These are phyloP conservation scores for Barnettozyma botsteinii DNA, from an alignment of 805 yeast species.

Conservation along the genomic window DNA sequence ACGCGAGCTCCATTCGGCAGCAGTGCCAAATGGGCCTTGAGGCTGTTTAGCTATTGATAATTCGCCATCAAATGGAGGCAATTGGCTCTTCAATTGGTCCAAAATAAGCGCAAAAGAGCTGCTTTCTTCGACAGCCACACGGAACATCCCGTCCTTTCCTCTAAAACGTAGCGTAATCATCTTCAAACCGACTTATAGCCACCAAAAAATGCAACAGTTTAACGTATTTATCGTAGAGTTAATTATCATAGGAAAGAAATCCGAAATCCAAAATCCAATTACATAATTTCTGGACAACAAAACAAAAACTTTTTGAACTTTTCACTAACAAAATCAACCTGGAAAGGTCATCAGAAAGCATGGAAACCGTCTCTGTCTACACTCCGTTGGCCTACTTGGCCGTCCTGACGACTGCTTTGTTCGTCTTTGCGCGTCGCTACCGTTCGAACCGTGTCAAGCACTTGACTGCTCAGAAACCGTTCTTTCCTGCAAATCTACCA, in stretches of 20 bases:
- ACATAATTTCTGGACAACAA: too few species aligned
- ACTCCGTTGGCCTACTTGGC: slow-evolving; percentile 77
- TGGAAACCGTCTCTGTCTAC: slow-evolving; percentile 39
- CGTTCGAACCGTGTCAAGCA: slow-evolving; percentile 48
- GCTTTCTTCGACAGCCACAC: slow-evolving; percentile 47
- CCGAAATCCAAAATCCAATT: too few species aligned
- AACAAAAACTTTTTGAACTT: too few species aligned
- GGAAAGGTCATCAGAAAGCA: too few species aligned
- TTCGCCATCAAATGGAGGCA: slow-evolving; percentile 22
- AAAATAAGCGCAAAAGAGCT: slow-evolving; percentile 41
- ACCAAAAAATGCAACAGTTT: too few species aligned
- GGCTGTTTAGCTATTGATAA: slow-evolving; percentile 24
- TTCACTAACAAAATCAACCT: too few species aligned
- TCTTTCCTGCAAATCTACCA: slow-evolving; percentile 66
- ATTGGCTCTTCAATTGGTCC: slow-evolving; percentile 30
- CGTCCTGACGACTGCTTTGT: slow-evolving; percentile 58
- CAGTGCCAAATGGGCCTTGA: slow-evolving; percentile 23
- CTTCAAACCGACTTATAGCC: too few species aligned
- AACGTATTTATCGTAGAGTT: too few species aligned
- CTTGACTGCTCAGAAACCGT: slow-evolving; percentile 57
- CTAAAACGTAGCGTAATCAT: slow-evolving; percentile 55
- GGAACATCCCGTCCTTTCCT: slow-evolving; percentile 75
- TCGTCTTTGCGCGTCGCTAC: slow-evolving; percentile 64
- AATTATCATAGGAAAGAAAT: too few species aligned
- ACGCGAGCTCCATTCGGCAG: slow-evolving; percentile 24